Evolutionary conservation across 495 filamentous ascomycete genomes (phyloP).

Genomic region (Astrothelium macrocarpum): DNA sequence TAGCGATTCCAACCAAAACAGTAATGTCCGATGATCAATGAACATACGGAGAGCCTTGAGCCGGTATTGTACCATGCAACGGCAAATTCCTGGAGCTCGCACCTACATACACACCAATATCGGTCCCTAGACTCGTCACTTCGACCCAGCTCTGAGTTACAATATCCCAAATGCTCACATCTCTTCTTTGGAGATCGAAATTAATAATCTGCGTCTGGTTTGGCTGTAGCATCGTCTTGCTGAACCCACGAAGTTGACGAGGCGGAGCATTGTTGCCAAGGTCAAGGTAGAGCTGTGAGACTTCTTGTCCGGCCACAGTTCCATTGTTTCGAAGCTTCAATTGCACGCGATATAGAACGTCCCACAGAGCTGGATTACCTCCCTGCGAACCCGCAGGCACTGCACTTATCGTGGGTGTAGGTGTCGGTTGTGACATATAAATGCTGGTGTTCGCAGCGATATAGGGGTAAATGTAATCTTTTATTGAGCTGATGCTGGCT

Average conservation of each 20-base stretch:
- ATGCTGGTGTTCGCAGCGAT: conserved; percentile 4
- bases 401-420: background rate
- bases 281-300: conserved; percentile 9
- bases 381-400: background rate
- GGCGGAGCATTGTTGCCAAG: conserved; percentile 26
- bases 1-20: no score
- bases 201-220: conserved; percentile 38
- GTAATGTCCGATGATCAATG: no score
- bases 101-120: background rate
- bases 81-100: background rate
- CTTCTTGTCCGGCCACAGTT: background rate
- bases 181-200: conserved; percentile 42
- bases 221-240: conserved; percentile 40
- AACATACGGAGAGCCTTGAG: background rate
- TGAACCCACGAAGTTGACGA: conserved; percentile 49
- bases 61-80: background rate
- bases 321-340: background rate
- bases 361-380: conserved; percentile 4
- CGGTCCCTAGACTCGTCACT: background rate
- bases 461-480: conserved; percentile 14
- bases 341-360: conserved; percentile 3
- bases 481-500: conserved; percentile 5
- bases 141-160: conserved; percentile 22
- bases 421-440: background rate
- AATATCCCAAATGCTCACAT: conserved; percentile 50